These are phyloP conservation scores for Gossypium gossypioides DNA, from an alignment of 441 rosid species.

Conservation along the genomic window DNA sequence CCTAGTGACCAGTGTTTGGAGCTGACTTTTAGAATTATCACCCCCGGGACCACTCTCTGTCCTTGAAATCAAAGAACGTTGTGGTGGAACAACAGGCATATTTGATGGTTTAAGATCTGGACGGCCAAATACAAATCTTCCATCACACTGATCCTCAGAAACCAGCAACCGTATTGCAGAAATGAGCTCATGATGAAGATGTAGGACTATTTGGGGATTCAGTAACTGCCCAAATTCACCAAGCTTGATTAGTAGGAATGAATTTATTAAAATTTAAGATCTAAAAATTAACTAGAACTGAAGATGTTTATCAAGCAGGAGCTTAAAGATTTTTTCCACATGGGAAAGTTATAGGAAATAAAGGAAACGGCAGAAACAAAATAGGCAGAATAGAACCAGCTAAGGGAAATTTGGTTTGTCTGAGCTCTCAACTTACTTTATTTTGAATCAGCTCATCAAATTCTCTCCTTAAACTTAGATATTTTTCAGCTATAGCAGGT, in stretches of 20 bases:
- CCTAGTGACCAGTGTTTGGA: conserved; percentile 75
- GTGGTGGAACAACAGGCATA: conserved; percentile 22
- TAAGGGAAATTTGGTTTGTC: not conserved
- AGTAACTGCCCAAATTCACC: conserved; percentile 45
- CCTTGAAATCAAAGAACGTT: conserved; percentile 38
- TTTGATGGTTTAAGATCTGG: conserved; percentile 35
- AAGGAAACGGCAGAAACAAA: conserved; percentile 9
- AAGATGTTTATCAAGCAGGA: not conserved
- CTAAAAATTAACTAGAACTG: not conserved
- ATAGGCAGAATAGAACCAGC: not conserved
- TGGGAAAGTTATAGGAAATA: not conserved
- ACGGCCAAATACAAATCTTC: conserved; percentile 69
- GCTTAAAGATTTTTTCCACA: not conserved
- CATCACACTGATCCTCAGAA: conserved; percentile 58
- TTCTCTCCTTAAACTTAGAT: conserved; percentile 57
- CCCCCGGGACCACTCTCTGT: conserved; percentile 81
- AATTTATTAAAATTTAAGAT: not conserved
- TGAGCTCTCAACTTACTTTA: conserved; percentile 45
- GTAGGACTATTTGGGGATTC: conserved; percentile 57
- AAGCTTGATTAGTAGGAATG: conserved; percentile 9
- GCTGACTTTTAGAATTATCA: conserved; percentile 82
- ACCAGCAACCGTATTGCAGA: conserved; percentile 50
- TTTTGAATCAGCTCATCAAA: conserved; percentile 70
- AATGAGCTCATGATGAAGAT: conserved; percentile 47
- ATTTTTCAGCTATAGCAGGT: conserved; percentile 58